Percentiles rank a stretch among this genome's conserved stretches.
These are phyloP conservation scores for Verbascum thapsus DNA, from an alignment of 257 asterid genomes.

Conservation along the genomic window DNA sequence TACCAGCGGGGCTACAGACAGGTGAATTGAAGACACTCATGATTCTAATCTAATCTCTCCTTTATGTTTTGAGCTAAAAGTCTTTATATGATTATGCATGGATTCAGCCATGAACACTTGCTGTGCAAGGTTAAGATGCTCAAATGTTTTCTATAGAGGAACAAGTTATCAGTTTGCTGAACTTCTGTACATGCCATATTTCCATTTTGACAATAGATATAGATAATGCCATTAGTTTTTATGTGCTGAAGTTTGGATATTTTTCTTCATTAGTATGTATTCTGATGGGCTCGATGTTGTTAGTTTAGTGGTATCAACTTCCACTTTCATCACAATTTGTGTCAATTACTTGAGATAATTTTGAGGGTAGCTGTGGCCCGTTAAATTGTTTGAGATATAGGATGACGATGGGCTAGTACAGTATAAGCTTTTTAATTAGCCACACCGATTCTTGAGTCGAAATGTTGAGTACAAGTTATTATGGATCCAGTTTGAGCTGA, in stretches of 20 bases:
- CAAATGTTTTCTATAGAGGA: slow-evolving; percentile 1
- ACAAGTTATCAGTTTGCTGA: slow-evolving; percentile 25
- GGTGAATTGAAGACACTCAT: slow-evolving; percentile 31
- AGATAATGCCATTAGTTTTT: slow-evolving; percentile 12
- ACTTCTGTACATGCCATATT: slow-evolving; percentile 23
- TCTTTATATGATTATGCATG: too few relatives aligned
- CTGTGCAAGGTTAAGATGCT: slow-evolving; percentile 23
- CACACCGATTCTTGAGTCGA: slow-evolving; percentile 9
- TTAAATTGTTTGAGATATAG: background rate
- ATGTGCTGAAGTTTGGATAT: too few relatives aligned
- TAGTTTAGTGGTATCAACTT: too few relatives aligned
- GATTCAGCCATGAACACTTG: slow-evolving; percentile 23
- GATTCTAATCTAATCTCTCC: slow-evolving; percentile 34
- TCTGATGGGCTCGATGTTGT: too few relatives aligned
- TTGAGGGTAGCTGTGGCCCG: background rate
- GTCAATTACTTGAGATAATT: background rate
- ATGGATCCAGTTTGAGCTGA: background rate
- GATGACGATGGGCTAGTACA: slow-evolving; percentile 18
- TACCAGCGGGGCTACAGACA: slow-evolving; percentile 46
- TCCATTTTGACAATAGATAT: slow-evolving; percentile 21
- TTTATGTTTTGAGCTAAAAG: slow-evolving; percentile 25
- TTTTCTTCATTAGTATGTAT: too few relatives aligned
- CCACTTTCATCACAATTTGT: too few relatives aligned
- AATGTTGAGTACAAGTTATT: background rate
- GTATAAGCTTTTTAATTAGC: background rate